Percentiles rank a stretch among this genome's conserved stretches.
Evolutionary conservation across 768 basidiomycete genomes (phyloP).

Genomic region (Panaeolus papilionaceus): DNA sequence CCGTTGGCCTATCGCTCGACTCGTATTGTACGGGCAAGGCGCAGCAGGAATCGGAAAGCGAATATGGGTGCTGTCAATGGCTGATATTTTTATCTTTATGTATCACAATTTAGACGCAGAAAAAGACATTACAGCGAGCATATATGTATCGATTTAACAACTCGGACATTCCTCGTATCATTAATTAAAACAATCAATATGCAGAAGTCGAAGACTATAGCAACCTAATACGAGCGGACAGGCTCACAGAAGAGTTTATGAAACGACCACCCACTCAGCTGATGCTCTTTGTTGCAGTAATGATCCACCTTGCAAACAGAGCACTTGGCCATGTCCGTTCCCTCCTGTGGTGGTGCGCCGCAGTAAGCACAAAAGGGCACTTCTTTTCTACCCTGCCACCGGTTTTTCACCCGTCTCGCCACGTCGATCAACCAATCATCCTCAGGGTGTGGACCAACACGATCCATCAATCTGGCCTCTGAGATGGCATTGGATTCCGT

Average conservation of each 20-base stretch:
- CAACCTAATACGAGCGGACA: not conserved
- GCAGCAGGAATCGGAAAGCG: conserved; percentile 49
- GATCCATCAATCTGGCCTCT: conserved; percentile 16
- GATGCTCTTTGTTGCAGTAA: conserved; percentile 1
- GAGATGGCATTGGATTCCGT: conserved; percentile 25
- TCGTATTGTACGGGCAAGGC: conserved; percentile 43
- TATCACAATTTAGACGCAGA: not conserved
- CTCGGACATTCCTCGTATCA: not conserved
- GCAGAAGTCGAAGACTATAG: not conserved
- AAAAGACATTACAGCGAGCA: not conserved
- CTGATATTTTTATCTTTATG: conserved; percentile 12
- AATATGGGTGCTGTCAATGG: conserved; percentile 43
- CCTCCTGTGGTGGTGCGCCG: conserved; percentile 27
- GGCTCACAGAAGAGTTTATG: conserved; percentile 6
- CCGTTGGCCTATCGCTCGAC: conserved; percentile 42
- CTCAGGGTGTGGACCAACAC: conserved; percentile 20
- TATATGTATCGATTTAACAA: not conserved
- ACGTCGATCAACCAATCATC: conserved; percentile 24
- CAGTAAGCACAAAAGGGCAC: conserved; percentile 33
- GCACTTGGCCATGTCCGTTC: conserved; percentile 3
- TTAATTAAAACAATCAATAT: too few relatives aligned
- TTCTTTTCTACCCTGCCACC: conserved; percentile 28
- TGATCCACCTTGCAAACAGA: conserved; percentile 8
- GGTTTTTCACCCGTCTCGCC: conserved; percentile 24
- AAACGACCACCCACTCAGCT: conserved; percentile 15